phyloP scores from a whole-genome alignment of 2,329 filamentous ascomycete genomes.

The Aureobasidium sp. region DNA sequence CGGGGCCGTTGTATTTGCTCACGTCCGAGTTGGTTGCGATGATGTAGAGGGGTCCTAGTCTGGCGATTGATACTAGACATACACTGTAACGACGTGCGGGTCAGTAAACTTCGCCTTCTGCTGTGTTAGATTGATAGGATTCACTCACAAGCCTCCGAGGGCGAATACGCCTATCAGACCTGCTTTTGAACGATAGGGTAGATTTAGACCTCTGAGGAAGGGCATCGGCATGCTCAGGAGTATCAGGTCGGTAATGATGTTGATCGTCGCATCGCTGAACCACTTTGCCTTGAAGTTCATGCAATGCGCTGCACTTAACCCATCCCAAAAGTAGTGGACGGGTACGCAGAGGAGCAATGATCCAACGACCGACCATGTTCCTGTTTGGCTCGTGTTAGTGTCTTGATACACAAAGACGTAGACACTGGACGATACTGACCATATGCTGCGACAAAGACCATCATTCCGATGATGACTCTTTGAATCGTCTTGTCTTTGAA shows the following conservation, averaged over 20 bases:
- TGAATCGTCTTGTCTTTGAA: slow-evolving; percentile 36
- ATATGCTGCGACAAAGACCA: slow-evolving; percentile 28
- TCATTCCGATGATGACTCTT: slow-evolving; percentile 24
- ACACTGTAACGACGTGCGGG: slow-evolving; percentile 11
- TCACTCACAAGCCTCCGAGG: slow-evolving; percentile 27
- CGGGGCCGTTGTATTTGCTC: slow-evolving; percentile 23
- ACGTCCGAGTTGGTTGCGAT: slow-evolving; percentile 22
- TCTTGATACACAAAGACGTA: neutral
- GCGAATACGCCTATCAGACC: slow-evolving; percentile 30
- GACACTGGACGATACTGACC: slow-evolving; percentile 12
- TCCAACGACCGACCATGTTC: slow-evolving; percentile 28
- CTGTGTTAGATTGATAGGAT: no score
- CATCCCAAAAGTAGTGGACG: slow-evolving; percentile 27
- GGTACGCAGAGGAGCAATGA: slow-evolving; percentile 27
- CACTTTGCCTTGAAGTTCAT: slow-evolving; percentile 25
- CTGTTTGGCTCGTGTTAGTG: neutral
- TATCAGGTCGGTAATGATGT: slow-evolving; percentile 29
- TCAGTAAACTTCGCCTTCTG: neutral
- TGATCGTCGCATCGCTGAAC: slow-evolving; percentile 27
- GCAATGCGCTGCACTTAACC: slow-evolving; percentile 17
- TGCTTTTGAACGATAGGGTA: slow-evolving; percentile 25
- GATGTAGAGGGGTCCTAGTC: slow-evolving; percentile 22
- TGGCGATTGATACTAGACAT: slow-evolving; percentile 23
- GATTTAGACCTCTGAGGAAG: slow-evolving; percentile 26
- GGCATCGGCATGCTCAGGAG: slow-evolving; percentile 29